Percentiles rank a stretch among this genome's conserved stretches.
phyloP scores from a whole-genome alignment of 352 stramenopile genomes.

The Ophiocytium majus region DNA sequence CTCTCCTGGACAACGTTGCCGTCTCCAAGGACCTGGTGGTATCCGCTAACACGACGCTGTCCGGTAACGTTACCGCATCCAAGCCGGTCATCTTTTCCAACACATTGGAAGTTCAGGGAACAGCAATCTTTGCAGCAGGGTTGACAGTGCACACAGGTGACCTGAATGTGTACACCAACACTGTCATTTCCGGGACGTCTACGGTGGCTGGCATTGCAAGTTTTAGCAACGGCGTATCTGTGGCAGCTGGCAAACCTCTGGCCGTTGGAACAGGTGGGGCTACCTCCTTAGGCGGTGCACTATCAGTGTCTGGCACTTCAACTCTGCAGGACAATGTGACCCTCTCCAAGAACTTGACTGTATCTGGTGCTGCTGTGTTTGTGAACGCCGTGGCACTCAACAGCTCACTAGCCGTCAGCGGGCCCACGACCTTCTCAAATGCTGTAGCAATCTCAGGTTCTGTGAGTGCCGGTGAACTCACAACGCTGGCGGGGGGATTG shows the following conservation, averaged over 20 bases:
- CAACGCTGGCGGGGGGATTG: background rate
- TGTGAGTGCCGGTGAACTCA: background rate
- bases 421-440: background rate
- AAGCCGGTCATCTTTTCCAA: too few relatives aligned
- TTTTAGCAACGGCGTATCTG: background rate
- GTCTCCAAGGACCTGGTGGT: too few relatives aligned
- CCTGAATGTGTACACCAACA: background rate
- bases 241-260: background rate
- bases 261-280: background rate
- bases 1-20: too few relatives aligned
- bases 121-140: background rate
- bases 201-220: background rate
- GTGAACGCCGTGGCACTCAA: background rate
- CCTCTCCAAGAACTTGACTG: background rate
- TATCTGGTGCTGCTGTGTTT: background rate
- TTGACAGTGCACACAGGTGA: background rate
- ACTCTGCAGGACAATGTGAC: background rate
- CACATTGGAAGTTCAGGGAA: too few relatives aligned
- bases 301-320: background rate
- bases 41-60: too few relatives aligned
- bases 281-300: background rate
- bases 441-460: background rate
- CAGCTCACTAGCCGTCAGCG: background rate
- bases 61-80: too few relatives aligned
- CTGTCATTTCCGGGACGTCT: background rate